A percentile compares a stretch with the other conserved stretches of the same genome.
phyloP scores from a whole-genome alignment of 2,329 filamentous ascomycete species.

The Hypoxylon sp. region DNA sequence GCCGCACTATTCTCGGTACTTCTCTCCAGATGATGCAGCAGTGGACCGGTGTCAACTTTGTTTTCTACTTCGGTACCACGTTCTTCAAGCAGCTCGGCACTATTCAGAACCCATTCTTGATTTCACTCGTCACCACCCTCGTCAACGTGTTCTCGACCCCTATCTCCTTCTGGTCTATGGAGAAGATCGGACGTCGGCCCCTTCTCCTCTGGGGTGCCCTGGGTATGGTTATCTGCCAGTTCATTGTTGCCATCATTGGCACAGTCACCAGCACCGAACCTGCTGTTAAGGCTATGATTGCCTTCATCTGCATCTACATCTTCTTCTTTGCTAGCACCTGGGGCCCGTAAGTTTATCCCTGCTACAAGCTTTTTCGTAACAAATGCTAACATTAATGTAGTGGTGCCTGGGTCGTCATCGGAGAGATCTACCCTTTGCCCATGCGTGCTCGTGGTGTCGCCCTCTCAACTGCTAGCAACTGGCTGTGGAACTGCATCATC shows the following conservation, averaged over 20 bases:
- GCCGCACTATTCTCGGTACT: constrained; percentile 78
- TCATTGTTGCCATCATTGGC: constrained; percentile 85
- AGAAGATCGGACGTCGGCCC: constrained; percentile 83
- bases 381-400: constrained; percentile 26
- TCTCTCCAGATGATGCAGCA: constrained; percentile 87
- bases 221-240: constrained; percentile 89
- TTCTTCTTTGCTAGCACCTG: constrained; percentile 93
- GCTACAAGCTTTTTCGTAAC: background rate
- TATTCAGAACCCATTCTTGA: constrained; percentile 84
- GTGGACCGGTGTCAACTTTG: constrained; percentile 88
- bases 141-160: constrained; percentile 91
- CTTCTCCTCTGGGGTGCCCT: constrained; percentile 84
- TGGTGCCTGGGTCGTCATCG: constrained; percentile 84
- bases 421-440: constrained; percentile 90
- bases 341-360: constrained; percentile 65
- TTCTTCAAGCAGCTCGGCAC: constrained; percentile 86
- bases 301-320: constrained; percentile 93
- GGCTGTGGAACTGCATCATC: constrained; percentile 87
- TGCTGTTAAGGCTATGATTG: constrained; percentile 79
- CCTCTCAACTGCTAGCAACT: constrained; percentile 90
- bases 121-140: constrained; percentile 86
- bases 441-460: constrained; percentile 90
- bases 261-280: constrained; percentile 61
- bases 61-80: constrained; percentile 88
- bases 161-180: constrained; percentile 88